Base-by-base conservation (phyloP, 2,329 filamentous ascomycete genomes). In the Sporothrix pseudoabietina region DNA sequence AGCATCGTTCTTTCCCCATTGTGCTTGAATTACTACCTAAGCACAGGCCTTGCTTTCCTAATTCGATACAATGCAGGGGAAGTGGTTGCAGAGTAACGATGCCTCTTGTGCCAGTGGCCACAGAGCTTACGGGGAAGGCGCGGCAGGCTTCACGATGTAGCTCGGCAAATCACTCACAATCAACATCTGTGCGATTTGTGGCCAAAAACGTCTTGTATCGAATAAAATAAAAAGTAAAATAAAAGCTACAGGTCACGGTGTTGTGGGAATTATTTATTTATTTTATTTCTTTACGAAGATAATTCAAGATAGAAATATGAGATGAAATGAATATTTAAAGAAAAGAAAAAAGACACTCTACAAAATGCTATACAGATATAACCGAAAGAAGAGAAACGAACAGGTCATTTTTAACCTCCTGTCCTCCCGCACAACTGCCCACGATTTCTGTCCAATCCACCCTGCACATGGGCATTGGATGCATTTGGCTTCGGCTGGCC, bases 401-500 rank as follows among this genome's bases (percentile, higher is more conserved):
- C 69, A 71, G n/a, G 69, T 71, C 69, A 61, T 26, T 55, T 71
- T 61, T 71, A 6, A 22, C 7, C 52, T 26, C 9, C 12, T 47
- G 16, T 19, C 54, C 22, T 59, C 22, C 54, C n/a, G 69, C 69
- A 22, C 54, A 57, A 1, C 19, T 30, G 10, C 41, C 39, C 69
- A 44, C 22, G 6, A 35, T 47, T 65, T 65, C 26, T 49, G 35
- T 66, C 71, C 71, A 72, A 72, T 66, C 71, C 59, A n/a, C 7
- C 35, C 22, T 66, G 71, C 71, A 72, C 71, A 71, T 72, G 71
- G 57, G 30, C 44, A 39, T 4, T n/a, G 19, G 52, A 32, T 16
- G 30, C 9, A 57, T 14, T 10, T 35, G 19, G 66, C n/a, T 52
- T 68, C 39, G 39, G 65, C 44, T 52, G 63, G 44, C 65, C 65